Evolutionary conservation across 1,139 yeast species (phyloP).

Genomic region (Geotrichum bryndzae): DNA sequence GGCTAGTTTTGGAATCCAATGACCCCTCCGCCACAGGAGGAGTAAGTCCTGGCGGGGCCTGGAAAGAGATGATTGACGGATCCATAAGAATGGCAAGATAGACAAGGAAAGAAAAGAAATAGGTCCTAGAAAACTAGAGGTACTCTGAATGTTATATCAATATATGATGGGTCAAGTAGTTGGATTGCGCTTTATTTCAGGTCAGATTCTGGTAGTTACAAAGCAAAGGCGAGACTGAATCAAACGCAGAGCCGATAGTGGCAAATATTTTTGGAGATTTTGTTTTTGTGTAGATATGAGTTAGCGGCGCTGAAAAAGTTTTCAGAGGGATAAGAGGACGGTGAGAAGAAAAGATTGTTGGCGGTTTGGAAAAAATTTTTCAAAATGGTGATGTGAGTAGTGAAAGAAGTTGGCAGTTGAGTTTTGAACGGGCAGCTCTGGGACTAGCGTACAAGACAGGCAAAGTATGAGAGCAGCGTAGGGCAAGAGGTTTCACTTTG

Average conservation of each 20-base stretch:
- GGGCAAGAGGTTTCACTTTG: not conserved
- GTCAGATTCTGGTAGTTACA: not conserved
- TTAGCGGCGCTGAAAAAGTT: not conserved
- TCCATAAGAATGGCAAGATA: slow-evolving; percentile 6
- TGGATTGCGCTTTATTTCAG: not conserved
- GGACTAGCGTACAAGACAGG: too few relatives aligned
- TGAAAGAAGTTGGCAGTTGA: not conserved
- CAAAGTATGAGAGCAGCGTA: too few relatives aligned
- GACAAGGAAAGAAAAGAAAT: not conserved
- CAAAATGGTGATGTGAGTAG: not conserved
- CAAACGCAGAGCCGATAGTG: not conserved
- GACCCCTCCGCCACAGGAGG: not conserved
- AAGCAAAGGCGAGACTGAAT: not conserved
- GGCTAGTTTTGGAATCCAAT: not conserved
- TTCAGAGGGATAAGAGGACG: not conserved
- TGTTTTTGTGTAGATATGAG: too few relatives aligned
- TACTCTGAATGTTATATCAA: not conserved
- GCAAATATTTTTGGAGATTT: not conserved
- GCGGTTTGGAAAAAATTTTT: not conserved
- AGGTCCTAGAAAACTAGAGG: not conserved
- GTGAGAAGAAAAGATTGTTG: not conserved
- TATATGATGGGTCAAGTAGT: not conserved
- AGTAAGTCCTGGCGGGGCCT: slow-evolving; percentile 7
- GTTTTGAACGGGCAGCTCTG: not conserved
- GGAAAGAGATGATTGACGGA: slow-evolving; percentile 18